These are phyloP conservation scores for Leccinum discolor DNA, from an alignment of 1,284 basidiomycete genomes.

Conservation along the genomic window DNA sequence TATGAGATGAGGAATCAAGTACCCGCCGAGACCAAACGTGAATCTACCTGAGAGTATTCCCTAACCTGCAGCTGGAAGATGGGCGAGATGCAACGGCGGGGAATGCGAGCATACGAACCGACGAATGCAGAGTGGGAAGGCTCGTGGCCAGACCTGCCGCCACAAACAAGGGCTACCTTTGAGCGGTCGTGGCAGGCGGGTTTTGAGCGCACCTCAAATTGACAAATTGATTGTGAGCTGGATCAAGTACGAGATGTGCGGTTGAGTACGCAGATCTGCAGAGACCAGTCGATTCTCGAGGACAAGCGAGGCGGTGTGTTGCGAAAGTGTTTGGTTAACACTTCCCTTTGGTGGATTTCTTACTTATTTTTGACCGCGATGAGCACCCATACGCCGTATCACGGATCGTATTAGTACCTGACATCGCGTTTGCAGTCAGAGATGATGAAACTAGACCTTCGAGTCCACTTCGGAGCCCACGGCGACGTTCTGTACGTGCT, in stretches of 20 bases:
- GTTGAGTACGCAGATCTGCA: too few relatives aligned
- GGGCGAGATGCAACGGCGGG: neutral
- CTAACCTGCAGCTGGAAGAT: constrained; percentile 45
- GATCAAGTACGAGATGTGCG: too few relatives aligned
- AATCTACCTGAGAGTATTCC: constrained; percentile 75
- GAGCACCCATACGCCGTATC: too few relatives aligned
- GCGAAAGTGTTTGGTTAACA: too few relatives aligned
- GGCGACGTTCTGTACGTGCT: constrained; percentile 8
- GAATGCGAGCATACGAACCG: constrained; percentile 40
- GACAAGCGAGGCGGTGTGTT: too few relatives aligned
- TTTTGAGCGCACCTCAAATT: too few relatives aligned
- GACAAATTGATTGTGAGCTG: too few relatives aligned
- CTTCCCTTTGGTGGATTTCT: too few relatives aligned
- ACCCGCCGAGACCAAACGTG: neutral
- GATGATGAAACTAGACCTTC: neutral
- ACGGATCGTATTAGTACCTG: constrained; percentile 3
- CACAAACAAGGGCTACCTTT: constrained; percentile 84
- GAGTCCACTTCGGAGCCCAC: constrained; percentile 1
- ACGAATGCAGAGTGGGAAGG: constrained; percentile 86
- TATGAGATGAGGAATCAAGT: neutral
- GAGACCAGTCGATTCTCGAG: too few relatives aligned
- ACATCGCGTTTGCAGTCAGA: neutral
- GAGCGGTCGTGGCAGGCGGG: constrained; percentile 50
- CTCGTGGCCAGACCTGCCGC: constrained; percentile 92
- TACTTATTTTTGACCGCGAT: too few relatives aligned